Conservation (phyloP, 225 moss, liverwort and hornwort genomes). For the Neckera pumila region DNA sequence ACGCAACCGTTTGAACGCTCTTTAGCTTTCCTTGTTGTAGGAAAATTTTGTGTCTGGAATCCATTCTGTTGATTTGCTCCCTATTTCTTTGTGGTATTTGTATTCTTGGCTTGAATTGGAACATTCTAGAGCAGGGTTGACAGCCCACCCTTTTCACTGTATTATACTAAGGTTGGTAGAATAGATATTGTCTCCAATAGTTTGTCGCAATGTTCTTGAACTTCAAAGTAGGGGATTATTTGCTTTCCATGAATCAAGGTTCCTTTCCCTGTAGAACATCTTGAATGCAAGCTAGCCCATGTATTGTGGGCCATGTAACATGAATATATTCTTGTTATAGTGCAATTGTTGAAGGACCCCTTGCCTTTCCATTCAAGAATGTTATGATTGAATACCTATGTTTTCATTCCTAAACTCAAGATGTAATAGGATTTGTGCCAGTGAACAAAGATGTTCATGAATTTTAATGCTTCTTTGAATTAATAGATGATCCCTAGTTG, state of each 20-base stretch:
- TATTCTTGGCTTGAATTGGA: not conserved
- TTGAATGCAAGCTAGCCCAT: not conserved
- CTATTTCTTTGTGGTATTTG: not conserved
- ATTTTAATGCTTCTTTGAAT: no score
- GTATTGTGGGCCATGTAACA: not conserved
- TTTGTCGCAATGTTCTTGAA: not conserved
- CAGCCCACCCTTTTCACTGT: not conserved
- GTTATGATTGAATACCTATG: not conserved
- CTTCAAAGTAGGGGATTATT: not conserved
- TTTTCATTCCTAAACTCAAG: not conserved
- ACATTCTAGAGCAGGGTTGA: not conserved
- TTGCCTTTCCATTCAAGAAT: not conserved
- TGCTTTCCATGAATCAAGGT: not conserved
- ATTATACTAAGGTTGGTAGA: no score
- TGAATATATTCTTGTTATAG: fast-evolving
- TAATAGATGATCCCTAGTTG: no score
- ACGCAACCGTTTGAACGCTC: not conserved
- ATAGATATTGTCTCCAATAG: no score
- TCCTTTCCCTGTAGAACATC: not conserved
- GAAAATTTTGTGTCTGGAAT: not conserved
- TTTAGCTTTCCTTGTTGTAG: no score
- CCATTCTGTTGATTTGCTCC: not conserved
- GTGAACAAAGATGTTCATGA: no score
- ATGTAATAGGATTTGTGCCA: no score
- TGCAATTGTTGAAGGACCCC: no score